Base-by-base conservation (phyloP, 768 basidiomycete species). In the Trametes meyenii region DNA sequence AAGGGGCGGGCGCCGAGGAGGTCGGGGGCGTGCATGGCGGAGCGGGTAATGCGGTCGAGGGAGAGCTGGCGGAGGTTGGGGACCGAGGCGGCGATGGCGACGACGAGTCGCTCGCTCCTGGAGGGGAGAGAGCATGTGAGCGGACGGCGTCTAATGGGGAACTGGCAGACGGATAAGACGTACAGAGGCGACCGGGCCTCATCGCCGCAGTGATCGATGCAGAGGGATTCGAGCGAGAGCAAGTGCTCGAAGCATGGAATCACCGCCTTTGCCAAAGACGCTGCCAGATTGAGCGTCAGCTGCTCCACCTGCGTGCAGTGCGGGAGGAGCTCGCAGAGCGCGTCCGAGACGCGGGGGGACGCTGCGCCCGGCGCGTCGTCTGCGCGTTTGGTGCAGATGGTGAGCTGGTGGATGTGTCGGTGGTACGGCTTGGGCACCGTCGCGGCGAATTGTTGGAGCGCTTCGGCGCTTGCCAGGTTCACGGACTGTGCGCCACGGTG, bases 81-180 rank as follows among this genome's bases (percentile, higher is more conserved):
- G 4, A 85, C 72, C 1, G 83, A 82, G 1, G 84, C 82, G 0
- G 88, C 88, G 62, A 91, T 85, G 6, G 84, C 81, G 16, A 90
- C 88, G 56, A 83, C 85, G 0, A 89, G 78, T 24, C 89, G 79
- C 69, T 91, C 89, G 73, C 85, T 87, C 75, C 86, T 87, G 63
- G 17, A 50, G 42, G 48, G 29, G 55, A 23, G 42, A 23, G 42
- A 65, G 50, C 36, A 67, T 35, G 46, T 54, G 45, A 54, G 66
- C 51, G 60, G 61, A 62, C 52, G 51, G 54, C 69, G 58, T 43
- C 62, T 57, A 38, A 51, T 19, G 14, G 53, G 2, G 29, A 33
- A 33, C 3, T 33, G 49, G 17, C 29, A 21, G 17, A 52, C 50
- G 60, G 19, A 46, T 29, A 53, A 46, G 4, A 74, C 78, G 66